Evolutionary conservation across 2,329 filamentous ascomycete genomes (phyloP), one percentile per base, ranked within the genome.

Genomic region (Aureobasidium lini): DNA sequence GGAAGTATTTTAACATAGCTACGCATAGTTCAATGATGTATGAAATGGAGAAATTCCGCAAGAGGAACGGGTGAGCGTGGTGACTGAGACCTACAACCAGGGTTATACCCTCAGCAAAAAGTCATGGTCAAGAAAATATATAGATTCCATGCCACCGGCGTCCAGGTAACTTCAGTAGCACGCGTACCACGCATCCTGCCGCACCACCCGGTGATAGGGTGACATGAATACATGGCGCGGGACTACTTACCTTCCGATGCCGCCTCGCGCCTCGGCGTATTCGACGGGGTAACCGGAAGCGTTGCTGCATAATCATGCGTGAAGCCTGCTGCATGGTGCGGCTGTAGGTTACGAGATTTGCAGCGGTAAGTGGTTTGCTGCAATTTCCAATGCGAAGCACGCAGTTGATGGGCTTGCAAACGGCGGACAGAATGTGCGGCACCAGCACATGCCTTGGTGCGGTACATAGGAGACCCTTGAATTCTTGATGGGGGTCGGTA

Each of bases 301-400:
- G 39, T 29, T 56, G 52, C 29, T 56, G 52, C 52, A 56, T 56
- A 56, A 56, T 56, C 40, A 37, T 56, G 40, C 29, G 32, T 56
- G 16, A 31, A 56, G 31, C 40, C 46, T 56, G 28, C 50, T 39
- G 50, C 18, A 29, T 5, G 36, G 18, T 28, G 36, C 6, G 48
- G 37, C 18, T 15, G 28, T 37, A 31, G 18, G 28, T 42, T 42
- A 23, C 28, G n/a, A 54, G 34, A 32, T 15, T 43, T 43, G 50
- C 29, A 43, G 50, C 50, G 37, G 10, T 23, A 43, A 28, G 50
- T 37, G 28, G 46, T 36, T 28, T 56, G 52, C 37, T 46, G 52
- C 29, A 56, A 56, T 56, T 13, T 46, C 42, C 23, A 15, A 15
- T 34, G 39, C n/a, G 50, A 54, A 54, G 28, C 50, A 54, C 34